phyloP scores from a whole-genome alignment of 495 filamentous ascomycete genomes.

The Daldinia grandis region DNA sequence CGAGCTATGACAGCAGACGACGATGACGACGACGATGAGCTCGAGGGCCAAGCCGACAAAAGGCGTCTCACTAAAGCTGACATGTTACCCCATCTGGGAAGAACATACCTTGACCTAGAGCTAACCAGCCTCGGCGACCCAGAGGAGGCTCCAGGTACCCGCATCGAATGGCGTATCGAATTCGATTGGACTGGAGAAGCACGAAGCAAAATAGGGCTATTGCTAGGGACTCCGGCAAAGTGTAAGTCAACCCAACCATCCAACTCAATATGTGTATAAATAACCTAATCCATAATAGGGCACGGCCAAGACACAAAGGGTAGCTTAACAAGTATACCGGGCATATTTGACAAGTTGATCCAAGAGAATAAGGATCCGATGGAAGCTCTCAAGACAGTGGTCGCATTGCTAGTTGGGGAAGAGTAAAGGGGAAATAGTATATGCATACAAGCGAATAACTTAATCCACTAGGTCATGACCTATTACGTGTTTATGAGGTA shows the following conservation, averaged over 20 bases:
- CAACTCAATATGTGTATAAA: neutral
- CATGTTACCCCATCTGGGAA: constrained; percentile 54
- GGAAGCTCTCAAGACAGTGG: constrained; percentile 60
- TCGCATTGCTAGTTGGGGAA: constrained; percentile 60
- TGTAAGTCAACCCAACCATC: constrained; percentile 53
- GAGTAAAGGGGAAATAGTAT: constrained; percentile 2
- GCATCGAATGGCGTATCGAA: constrained; percentile 63
- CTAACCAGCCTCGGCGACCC: constrained; percentile 36
- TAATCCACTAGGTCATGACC: neutral
- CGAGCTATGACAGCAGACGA: constrained; percentile 24
- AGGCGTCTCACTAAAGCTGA: constrained; percentile 33
- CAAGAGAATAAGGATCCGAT: constrained; percentile 59
- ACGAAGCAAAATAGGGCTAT: constrained; percentile 57
- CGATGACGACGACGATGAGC: constrained; percentile 30
- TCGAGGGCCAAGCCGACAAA: constrained; percentile 22
- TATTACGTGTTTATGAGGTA: constrained; percentile 14
- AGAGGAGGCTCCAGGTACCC: constrained; percentile 43
- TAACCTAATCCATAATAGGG: constrained; percentile 55
- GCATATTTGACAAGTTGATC: constrained; percentile 61
- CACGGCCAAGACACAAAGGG: constrained; percentile 58
- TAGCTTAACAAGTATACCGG: constrained; percentile 58
- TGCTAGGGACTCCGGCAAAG: constrained; percentile 57
- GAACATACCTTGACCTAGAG: constrained; percentile 53
- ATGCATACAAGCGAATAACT: neutral
- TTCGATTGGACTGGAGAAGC: constrained; percentile 74